Base-by-base conservation (phyloP, 306 rosid species). In the Biancaea sappan region DNA sequence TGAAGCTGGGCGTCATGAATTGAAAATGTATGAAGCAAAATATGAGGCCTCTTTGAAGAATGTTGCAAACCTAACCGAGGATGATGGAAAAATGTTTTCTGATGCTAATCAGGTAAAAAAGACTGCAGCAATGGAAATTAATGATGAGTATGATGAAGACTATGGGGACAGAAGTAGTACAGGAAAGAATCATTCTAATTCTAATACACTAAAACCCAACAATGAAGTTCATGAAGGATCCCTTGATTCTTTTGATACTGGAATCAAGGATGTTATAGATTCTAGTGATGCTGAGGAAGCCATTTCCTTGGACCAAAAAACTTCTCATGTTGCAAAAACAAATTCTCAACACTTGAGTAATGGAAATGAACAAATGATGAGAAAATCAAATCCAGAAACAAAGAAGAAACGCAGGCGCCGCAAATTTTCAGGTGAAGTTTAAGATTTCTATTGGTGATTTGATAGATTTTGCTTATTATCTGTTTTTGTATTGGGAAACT, bases 1-100 rank as follows among this genome's bases (percentile, higher is more conserved):
- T 73, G 98, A 94, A 83, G 98, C 96, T 48, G 98, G 98, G 19
- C 98, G 98, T 21, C 84, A 89, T 75, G 98, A 94, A 81, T 77
- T 94, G 89, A 91, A 87, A 83, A 84, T 78, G 69, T 94, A 91
- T 32, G 98, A 94, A 80, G 96, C 90, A 25, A 90, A 91, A 74
- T 94, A 91, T 28, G 96, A 94, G 90, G 98, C 97, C 53, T 91
- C 98, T 34, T 73, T 94, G 78, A 84, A 85, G 77, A 85, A 74
- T 79, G 66, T 54, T 12, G 72, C 71, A 50, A 80, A 71, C 52
- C 72, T 66, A 1, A 25, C 69, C 15, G 66, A 72, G 53, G 80
- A 57, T 73, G 82, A 79, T 69, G 81, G 75, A 14, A 59, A 77
- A 57, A 57, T 75, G 22, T 48, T 68, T 16, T 80, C 77, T 56